These are phyloP conservation scores for Nidularia sp. DNA, from an alignment of 768 basidiomycete species.

Conservation along the genomic window DNA sequence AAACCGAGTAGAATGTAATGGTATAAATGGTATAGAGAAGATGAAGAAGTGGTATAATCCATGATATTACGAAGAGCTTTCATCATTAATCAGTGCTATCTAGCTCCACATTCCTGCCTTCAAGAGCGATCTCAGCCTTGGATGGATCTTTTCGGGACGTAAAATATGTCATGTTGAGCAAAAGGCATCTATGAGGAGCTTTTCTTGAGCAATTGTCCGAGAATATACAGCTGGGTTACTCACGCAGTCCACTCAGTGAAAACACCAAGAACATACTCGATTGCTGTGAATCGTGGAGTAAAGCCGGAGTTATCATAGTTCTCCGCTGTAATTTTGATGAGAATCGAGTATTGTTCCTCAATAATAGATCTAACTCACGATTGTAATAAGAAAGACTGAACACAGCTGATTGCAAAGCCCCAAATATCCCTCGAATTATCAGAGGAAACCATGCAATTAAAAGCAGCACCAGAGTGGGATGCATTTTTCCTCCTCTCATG, in stretches of 20 bases:
- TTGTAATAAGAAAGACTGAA: conserved; percentile 15
- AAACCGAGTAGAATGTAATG: no score
- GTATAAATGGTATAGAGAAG: no score
- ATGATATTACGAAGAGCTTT: no score
- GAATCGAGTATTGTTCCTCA: background rate
- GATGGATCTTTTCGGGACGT: conserved; percentile 10
- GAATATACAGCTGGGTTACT: background rate
- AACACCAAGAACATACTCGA: conserved; percentile 15
- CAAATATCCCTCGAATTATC: conserved; percentile 26
- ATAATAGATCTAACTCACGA: conserved; percentile 4
- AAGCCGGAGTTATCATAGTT: conserved; percentile 12
- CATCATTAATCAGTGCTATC: no score
- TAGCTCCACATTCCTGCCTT: background rate
- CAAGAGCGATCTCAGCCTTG: conserved; percentile 1
- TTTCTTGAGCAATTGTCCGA: background rate
- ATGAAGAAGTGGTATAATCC: no score
- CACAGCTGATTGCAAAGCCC: conserved; percentile 15
- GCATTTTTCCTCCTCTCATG: conserved; percentile 11
- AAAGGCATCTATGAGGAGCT: conserved; percentile 5
- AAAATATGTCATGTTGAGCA: conserved; percentile 13
- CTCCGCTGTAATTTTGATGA: conserved; percentile 2
- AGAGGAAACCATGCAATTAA: conserved; percentile 25
- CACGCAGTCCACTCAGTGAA: conserved; percentile 13
- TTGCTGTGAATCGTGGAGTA: conserved; percentile 7
- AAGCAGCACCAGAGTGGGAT: conserved; percentile 22